Evolutionary conservation across 164 flowering plant species (phyloP).

Genomic region (Vitis cinerea): DNA sequence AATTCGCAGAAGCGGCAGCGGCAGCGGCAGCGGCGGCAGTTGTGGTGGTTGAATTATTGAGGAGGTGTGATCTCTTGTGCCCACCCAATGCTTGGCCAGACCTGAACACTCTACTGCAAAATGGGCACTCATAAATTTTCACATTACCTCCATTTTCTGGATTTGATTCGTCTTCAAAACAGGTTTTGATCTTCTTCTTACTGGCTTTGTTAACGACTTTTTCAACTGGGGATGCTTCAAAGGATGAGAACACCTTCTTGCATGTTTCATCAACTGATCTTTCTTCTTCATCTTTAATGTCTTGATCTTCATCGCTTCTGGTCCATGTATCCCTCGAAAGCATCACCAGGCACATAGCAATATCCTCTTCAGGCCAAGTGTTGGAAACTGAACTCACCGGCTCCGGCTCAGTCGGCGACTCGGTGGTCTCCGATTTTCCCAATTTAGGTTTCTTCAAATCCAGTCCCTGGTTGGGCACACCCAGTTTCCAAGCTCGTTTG

Average conservation of each 20-base stretch:
- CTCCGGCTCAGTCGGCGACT: slow-evolving; percentile 20
- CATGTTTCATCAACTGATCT: neutral
- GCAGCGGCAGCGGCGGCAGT: neutral
- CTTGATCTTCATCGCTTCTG: slow-evolving; percentile 3
- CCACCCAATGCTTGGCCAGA: slow-evolving; percentile 31
- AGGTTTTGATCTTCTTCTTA: too few species aligned
- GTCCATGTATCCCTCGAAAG: slow-evolving; percentile 46
- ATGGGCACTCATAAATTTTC: slow-evolving; percentile 19
- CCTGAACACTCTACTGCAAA: slow-evolving; percentile 27
- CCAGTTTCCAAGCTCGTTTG: slow-evolving; percentile 11
- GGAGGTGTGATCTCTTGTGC: slow-evolving; percentile 41
- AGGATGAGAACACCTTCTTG: neutral
- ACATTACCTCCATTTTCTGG: neutral
- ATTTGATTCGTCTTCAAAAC: too few species aligned
- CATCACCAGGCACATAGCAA: slow-evolving; percentile 50
- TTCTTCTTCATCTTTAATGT: neutral
- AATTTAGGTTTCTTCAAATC: slow-evolving; percentile 2
- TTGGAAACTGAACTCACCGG: slow-evolving; percentile 41
- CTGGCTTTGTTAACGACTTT: too few species aligned
- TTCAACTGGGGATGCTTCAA: too few species aligned
- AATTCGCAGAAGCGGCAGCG: neutral
- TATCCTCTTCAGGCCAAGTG: slow-evolving; percentile 40
- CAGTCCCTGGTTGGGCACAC: neutral
- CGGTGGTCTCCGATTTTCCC: slow-evolving; percentile 10
- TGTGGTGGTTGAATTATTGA: slow-evolving; percentile 10